Base-by-base conservation (phyloP, 176 grass and related monocot species). In the Olyra latifolia region DNA sequence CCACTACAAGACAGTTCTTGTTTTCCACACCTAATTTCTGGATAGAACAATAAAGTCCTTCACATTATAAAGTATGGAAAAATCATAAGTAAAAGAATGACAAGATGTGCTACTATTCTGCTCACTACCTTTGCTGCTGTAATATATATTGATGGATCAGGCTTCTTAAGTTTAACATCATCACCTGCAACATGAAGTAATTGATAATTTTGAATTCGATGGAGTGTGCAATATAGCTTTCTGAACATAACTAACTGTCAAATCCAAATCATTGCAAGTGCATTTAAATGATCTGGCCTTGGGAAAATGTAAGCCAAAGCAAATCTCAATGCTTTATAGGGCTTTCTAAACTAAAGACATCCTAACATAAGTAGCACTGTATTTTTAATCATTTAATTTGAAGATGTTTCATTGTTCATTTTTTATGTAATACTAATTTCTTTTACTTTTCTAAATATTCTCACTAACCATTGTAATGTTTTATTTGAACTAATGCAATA, bases 91-190 rank as follows among this genome's bases (percentile, higher is more conserved):
- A 52, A 78, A 77, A 58, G 19, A 54, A 20, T 35, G 32, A 72
- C 17, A 76, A 30, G n/a, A 39, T 25, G 3, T 70, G 32, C 4
- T 49, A 44, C 22, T 35, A 0, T 62, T 85, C 20, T 82, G 61
- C 47, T 82, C 74, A 75, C 32, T 87, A 95, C 96, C 96, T 77
- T 74, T 79, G 88, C 77, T 73, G 92, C 88, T 58, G 92, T 89
- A 55, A 98, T 72, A 80, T 98, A 98, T 89, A 95, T 95, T 78
- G 88, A 95, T 79, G 92, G 90, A 88, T 98, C 90, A 58, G 92
- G 92, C 80, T 98, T 98, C 79, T 98, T 95, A 75, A 83, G 46
- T 93, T 93, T 98, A 69, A 98, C 96, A 75, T 98, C 92, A 86
- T 98, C 96, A 30, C 96, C 92, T 95, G 89, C 49, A 87, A 56